Evolutionary conservation across 139 green algal species (phyloP).

Genomic region (Chlamydomonas asymmetrica): DNA sequence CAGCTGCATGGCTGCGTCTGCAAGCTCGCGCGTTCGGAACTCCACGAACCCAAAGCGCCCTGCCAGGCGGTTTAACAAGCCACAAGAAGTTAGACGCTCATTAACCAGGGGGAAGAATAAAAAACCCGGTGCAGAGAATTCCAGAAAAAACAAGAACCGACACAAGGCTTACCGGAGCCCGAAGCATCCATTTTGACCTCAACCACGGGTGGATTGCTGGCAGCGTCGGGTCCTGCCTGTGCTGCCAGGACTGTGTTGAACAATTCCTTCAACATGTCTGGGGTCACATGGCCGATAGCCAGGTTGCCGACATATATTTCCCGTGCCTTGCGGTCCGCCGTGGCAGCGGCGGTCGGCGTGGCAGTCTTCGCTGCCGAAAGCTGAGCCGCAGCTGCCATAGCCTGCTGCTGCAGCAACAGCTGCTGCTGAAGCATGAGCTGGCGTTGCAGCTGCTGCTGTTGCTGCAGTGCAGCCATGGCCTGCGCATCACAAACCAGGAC

Average conservation of each 20-base stretch:
- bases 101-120: background rate
- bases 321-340: slow-evolving; percentile 28
- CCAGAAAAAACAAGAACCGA: background rate
- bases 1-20: slow-evolving; percentile 74
- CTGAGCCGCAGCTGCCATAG: slow-evolving; percentile 7
- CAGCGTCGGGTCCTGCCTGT: slow-evolving; percentile 68
- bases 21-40: slow-evolving; percentile 79
- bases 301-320: slow-evolving; percentile 77
- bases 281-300: slow-evolving; percentile 71
- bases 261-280: slow-evolving; percentile 79
- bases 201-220: slow-evolving; percentile 72
- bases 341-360: slow-evolving; percentile 10
- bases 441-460: slow-evolving; percentile 34
- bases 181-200: slow-evolving; percentile 67
- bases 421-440: slow-evolving; percentile 28
- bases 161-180: slow-evolving; percentile 8
- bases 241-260: slow-evolving; percentile 81
- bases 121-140: background rate
- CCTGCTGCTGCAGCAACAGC: slow-evolving; percentile 28
- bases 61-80: no score
- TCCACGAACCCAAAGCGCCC: slow-evolving; percentile 92
- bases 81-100: background rate
- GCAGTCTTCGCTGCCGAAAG: slow-evolving; percentile 2
- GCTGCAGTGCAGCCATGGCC: slow-evolving; percentile 33
- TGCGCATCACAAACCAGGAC: no score